phyloP scores from a whole-genome alignment of 129 eudicot species.

The Scalesia atractyloides region DNA sequence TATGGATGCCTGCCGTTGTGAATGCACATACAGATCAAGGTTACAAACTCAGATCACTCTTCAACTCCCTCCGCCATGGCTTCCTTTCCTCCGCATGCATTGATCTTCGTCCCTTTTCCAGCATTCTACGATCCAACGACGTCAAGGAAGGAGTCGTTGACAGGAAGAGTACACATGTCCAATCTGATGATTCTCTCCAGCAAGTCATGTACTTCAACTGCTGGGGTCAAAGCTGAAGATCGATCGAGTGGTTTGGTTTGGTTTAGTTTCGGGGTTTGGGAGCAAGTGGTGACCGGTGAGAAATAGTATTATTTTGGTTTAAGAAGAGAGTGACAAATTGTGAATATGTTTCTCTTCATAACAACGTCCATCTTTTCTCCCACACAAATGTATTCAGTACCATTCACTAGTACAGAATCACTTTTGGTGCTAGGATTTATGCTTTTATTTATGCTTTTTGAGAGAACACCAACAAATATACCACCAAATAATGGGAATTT shows the following conservation, averaged over 20 bases:
- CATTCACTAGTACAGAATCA: too few species aligned
- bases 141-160: too few species aligned
- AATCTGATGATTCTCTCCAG: conserved; percentile 50
- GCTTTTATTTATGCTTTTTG: too few species aligned
- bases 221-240: too few species aligned
- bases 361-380: too few species aligned
- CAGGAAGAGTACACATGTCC: not conserved
- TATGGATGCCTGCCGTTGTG: too few species aligned
- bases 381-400: too few species aligned
- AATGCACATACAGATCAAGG: conserved; percentile 36
- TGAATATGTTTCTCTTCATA: too few species aligned
- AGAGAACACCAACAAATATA: too few species aligned
- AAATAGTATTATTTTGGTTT: not conserved
- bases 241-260: conserved; percentile 19
- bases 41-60: conserved; percentile 36
- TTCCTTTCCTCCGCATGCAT: not conserved
- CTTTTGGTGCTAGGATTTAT: too few species aligned
- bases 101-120: conserved; percentile 1
- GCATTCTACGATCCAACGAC: not conserved
- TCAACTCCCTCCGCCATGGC: conserved; percentile 32
- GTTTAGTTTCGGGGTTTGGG: not conserved
- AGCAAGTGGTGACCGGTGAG: too few species aligned
- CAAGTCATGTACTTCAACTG: conserved; percentile 57
- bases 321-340: conserved; percentile 9
- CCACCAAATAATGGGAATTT: too few species aligned